Evolutionary conservation across 345 rosid genomes (phyloP).

Genomic region (Corchorus olitorius): DNA sequence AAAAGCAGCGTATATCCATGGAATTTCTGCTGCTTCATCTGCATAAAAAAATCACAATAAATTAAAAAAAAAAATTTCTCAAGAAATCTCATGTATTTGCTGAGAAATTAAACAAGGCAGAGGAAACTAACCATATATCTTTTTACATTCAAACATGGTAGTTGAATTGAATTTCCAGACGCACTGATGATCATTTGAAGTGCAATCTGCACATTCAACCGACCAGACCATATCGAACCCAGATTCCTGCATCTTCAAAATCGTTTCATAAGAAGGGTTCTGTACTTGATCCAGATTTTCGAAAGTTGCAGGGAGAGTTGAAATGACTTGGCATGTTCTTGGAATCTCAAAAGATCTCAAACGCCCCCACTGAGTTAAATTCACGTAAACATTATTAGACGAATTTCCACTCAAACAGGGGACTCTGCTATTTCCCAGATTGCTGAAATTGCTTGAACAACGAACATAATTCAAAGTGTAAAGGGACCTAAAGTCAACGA

Average conservation of each 20-base stretch:
- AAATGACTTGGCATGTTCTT: not conserved
- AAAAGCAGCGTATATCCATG: not conserved
- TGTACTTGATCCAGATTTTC: too few species aligned
- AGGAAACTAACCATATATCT: not conserved
- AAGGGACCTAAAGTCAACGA: not conserved
- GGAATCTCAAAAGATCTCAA: not conserved
- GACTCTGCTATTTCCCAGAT: not conserved
- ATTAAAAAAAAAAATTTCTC: conserved; percentile 22
- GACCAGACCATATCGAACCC: conserved; percentile 17
- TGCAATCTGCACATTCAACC: conserved; percentile 14
- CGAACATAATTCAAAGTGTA: conserved; percentile 1
- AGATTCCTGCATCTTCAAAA: not conserved
- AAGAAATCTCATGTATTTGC: conserved; percentile 15
- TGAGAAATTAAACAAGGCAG: not conserved
- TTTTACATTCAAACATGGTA: not conserved
- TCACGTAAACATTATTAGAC: conserved; percentile 1
- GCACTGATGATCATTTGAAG: not conserved
- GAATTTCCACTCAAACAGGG: conserved; percentile 10
- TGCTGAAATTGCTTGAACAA: not conserved
- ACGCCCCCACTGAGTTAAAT: not conserved
- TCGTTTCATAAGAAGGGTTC: not conserved
- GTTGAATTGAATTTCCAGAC: not conserved
- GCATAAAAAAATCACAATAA: conserved; percentile 18
- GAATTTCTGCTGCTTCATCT: not conserved
- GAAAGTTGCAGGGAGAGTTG: not conserved